A percentile compares a stretch with the other conserved stretches of the same genome.
Conservation (phyloP, 305 asterid species). For the Fraxinus baroniana region DNA sequence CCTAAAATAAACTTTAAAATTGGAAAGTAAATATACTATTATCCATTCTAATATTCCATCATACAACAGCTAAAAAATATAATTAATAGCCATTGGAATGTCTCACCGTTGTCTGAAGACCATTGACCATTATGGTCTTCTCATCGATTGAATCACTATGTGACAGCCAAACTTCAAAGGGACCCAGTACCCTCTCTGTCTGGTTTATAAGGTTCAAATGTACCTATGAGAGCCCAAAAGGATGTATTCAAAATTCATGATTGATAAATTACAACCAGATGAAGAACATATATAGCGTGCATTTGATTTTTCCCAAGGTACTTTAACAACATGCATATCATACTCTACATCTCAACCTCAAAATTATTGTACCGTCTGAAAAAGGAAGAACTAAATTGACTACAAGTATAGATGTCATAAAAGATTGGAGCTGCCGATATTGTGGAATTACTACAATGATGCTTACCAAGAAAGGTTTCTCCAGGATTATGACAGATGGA, state of each 20-base stretch:
- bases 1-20: too few relatives aligned
- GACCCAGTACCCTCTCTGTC: slow-evolving; percentile 85
- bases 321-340: not conserved
- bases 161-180: slow-evolving; percentile 82
- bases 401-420: not conserved
- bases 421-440: not conserved
- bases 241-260: slow-evolving; percentile 13
- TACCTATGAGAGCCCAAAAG: slow-evolving; percentile 40
- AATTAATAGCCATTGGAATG: slow-evolving; percentile 17
- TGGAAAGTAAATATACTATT: too few relatives aligned
- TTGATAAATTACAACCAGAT: slow-evolving; percentile 6
- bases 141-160: slow-evolving; percentile 72
- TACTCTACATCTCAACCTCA: not conserved
- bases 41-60: not conserved
- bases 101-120: slow-evolving; percentile 80
- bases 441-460: slow-evolving; percentile 10
- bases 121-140: slow-evolving; percentile 81
- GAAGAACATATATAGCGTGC: slow-evolving; percentile 5
- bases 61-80: slow-evolving; percentile 11
- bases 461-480: slow-evolving; percentile 82
- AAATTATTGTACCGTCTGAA: not conserved
- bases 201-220: slow-evolving; percentile 64
- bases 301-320: slow-evolving; percentile 6
- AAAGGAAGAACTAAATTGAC: not conserved
- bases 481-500: slow-evolving; percentile 69